Base-by-base conservation (phyloP, 1,284 basidiomycete species). In the Agaricales sp. region DNA sequence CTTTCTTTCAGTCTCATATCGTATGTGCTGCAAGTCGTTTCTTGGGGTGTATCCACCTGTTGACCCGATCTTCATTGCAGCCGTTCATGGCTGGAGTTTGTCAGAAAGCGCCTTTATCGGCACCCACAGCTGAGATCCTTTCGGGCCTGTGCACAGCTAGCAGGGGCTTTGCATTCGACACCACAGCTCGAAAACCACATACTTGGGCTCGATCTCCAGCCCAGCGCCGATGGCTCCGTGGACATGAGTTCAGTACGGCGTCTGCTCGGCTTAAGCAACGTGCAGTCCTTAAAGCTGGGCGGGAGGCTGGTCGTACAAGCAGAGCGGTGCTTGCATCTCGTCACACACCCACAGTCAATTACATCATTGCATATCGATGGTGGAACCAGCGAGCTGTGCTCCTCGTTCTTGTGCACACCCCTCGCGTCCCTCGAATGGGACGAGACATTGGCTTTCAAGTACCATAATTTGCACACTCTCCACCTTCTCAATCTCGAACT, bases 1-100 rank as follows among this genome's bases (percentile, higher is more conserved):
- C 57, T 62, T 48, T 66, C 65, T 2, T 68, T 79, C 19, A 66
- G 73, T 6, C 63, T 63, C 37, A 62, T 78, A 16, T 78, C 76
- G 30, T 35, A n/a, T 11, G 30, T 35, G n/a, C 30, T 35, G n/a
- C 8, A n/a, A n/a, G n/a, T n/a, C n/a, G 30, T 35, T 35, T 11
- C 30, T 35, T 35, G 30, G n/a, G n/a, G 30, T 35, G 8, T 35
- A 35, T n/a, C n/a, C n/a, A n/a, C n/a, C n/a, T n/a, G n/a, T n/a
- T n/a, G n/a, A n/a, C n/a, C n/a, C n/a, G n/a, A 35, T n/a, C 11
- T 35, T n/a, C 8, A 35, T n/a, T 11, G n/a, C 30, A 35, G 30
- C 11, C 30, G 30, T 35, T 35, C 30, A 35, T 35, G 30, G 30
- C 30, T 11, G 8, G 11, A 35, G 11, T 35, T 35, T n/a, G 30